Evolutionary conservation across 306 rosid genomes (phyloP).

Genomic region (Gleditsia sinensis): DNA sequence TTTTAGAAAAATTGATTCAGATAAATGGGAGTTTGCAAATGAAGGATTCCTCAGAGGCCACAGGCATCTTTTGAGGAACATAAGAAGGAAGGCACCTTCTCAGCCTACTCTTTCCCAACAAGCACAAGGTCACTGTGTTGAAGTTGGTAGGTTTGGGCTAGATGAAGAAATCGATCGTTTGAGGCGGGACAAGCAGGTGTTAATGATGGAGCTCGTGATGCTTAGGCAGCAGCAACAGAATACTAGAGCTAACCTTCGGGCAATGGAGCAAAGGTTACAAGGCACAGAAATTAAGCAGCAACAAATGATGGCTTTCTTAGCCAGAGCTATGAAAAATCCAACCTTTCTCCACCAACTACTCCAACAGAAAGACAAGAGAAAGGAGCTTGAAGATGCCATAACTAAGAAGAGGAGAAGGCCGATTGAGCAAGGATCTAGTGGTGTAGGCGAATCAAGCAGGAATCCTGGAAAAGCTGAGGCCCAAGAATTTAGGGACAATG

Average conservation of each 20-base stretch:
- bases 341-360: slow-evolving; percentile 59
- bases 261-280: slow-evolving; percentile 73
- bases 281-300: slow-evolving; percentile 73
- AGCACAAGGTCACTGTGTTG: slow-evolving; percentile 45
- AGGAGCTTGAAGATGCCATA: slow-evolving; percentile 63
- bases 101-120: slow-evolving; percentile 51
- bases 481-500: slow-evolving; percentile 46
- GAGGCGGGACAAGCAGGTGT: slow-evolving; percentile 58
- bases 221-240: slow-evolving; percentile 77
- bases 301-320: slow-evolving; percentile 87
- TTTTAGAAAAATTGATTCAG: slow-evolving; percentile 79
- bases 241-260: slow-evolving; percentile 53
- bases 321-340: slow-evolving; percentile 79
- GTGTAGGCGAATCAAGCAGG: slow-evolving; percentile 32
- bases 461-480: slow-evolving; percentile 55
- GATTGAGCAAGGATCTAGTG: slow-evolving; percentile 53
- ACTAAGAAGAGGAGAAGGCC: slow-evolving; percentile 73
- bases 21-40: slow-evolving; percentile 86
- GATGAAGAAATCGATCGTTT: slow-evolving; percentile 64
- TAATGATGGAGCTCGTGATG: slow-evolving; percentile 71
- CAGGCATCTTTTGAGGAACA: slow-evolving; percentile 62
- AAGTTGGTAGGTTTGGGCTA: slow-evolving; percentile 51
- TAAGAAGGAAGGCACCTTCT: slow-evolving; percentile 60
- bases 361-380: slow-evolving; percentile 60
- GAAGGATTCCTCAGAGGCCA: slow-evolving; percentile 77